phyloP scores from a whole-genome alignment of 495 filamentous ascomycete species.

The Neurospora sp. region DNA sequence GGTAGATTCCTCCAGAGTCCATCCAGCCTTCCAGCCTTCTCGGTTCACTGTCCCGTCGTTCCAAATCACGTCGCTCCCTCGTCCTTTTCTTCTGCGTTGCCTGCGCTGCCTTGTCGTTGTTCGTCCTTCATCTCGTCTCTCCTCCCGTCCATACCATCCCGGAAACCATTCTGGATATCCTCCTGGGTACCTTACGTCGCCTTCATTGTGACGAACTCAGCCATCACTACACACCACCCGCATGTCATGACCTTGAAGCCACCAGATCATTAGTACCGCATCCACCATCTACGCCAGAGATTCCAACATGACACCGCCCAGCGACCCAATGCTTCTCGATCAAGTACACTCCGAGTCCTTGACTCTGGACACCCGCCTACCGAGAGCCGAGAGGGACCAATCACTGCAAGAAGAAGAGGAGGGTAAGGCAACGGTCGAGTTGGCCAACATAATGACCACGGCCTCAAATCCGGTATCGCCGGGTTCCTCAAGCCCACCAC shows the following conservation, averaged over 20 bases:
- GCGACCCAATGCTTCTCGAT: conserved; percentile 12
- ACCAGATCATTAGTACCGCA: background rate
- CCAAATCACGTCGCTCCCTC: background rate
- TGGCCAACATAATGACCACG: conserved; percentile 40
- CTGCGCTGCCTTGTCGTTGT: background rate
- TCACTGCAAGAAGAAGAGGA: conserved; percentile 29
- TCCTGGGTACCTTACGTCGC: background rate
- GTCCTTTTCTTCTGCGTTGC: background rate
- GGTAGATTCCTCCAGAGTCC: background rate
- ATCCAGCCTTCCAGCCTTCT: background rate
- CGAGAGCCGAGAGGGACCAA: conserved; percentile 15
- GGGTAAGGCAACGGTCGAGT: conserved; percentile 31
- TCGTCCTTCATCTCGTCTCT: background rate
- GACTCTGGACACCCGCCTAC: conserved; percentile 17
- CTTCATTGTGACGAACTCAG: background rate
- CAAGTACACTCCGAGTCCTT: conserved; percentile 16
- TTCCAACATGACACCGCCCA: conserved; percentile 10
- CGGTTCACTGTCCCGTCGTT: background rate
- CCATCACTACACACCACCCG: background rate
- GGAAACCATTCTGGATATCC: background rate
- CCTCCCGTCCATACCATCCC: background rate
- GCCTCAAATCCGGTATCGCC: conserved; percentile 43
- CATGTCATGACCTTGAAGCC: background rate
- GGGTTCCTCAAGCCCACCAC: conserved; percentile 42
- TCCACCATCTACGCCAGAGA: background rate